Percentiles rank a stretch among this genome's conserved stretches.
These are phyloP conservation scores for Penicillium sp. DNA, from an alignment of 2,329 filamentous ascomycete genomes.

Conservation along the genomic window DNA sequence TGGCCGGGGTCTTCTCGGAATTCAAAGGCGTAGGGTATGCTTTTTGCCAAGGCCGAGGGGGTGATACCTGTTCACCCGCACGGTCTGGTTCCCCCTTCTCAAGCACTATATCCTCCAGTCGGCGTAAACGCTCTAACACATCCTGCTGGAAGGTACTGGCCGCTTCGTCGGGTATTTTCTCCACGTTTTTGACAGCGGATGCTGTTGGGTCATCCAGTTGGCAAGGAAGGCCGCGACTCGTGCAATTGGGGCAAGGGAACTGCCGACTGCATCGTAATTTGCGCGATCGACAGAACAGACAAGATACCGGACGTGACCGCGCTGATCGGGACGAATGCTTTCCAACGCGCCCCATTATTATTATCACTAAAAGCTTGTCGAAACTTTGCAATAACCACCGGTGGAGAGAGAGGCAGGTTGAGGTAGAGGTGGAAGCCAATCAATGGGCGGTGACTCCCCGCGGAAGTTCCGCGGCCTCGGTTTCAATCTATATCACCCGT, in stretches of 20 bases:
- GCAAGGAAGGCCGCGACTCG: slow-evolving; percentile 29
- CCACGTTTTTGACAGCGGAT: background rate
- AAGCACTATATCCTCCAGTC: slow-evolving; percentile 19
- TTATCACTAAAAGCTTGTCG: background rate
- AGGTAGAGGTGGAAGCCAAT: slow-evolving; percentile 6
- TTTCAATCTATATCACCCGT: background rate
- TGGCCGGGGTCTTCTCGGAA: background rate
- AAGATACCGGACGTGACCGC: slow-evolving; percentile 33
- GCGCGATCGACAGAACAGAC: slow-evolving; percentile 35
- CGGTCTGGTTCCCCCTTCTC: background rate
- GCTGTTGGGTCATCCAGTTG: slow-evolving; percentile 10
- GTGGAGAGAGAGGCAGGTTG: background rate
- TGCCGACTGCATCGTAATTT: slow-evolving; percentile 55
- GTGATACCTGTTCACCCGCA: background rate
- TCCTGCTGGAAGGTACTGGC: slow-evolving; percentile 2
- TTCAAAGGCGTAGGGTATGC: background rate
- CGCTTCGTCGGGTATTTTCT: background rate
- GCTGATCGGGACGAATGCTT: slow-evolving; percentile 5
- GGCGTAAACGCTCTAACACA: slow-evolving; percentile 13
- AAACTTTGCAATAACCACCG: slow-evolving; percentile 2
- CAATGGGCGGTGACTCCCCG: slow-evolving; percentile 3
- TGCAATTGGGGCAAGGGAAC: slow-evolving; percentile 52
- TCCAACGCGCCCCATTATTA: slow-evolving; percentile 13
- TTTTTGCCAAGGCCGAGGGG: background rate
- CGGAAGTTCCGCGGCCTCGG: slow-evolving; percentile 17